Evolutionary conservation across 176 grass and related monocot species (phyloP).

Genomic region (Carex parvula): DNA sequence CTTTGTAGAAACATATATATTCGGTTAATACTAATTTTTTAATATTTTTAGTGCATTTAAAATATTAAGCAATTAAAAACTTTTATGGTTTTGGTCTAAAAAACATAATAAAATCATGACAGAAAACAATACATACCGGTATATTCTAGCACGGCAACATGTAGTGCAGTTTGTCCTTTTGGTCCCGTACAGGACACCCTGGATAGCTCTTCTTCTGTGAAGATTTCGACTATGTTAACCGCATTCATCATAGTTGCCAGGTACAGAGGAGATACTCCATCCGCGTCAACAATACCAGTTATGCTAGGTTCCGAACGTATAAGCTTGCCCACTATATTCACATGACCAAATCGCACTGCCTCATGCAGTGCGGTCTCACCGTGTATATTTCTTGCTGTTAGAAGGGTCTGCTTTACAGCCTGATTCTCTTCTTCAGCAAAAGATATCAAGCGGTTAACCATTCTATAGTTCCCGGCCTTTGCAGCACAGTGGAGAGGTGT

Average conservation of each 20-base stretch:
- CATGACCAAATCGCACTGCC: background rate
- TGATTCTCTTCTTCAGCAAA: background rate
- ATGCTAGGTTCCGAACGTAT: background rate
- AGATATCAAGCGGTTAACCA: background rate
- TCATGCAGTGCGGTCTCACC: slow-evolving; percentile 29
- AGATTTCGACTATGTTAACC: background rate
- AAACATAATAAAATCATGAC: no score
- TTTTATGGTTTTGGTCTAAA: no score
- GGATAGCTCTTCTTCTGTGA: background rate
- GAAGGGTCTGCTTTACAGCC: background rate
- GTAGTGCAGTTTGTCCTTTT: background rate
- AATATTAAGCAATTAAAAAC: no score
- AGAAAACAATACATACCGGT: background rate
- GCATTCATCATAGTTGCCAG: background rate
- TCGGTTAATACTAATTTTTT: no score
- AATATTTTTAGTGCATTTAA: no score
- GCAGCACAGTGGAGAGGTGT: slow-evolving; percentile 34
- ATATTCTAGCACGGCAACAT: slow-evolving; percentile 23
- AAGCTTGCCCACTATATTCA: background rate
- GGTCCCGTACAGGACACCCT: background rate
- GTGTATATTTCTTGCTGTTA: background rate
- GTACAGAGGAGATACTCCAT: slow-evolving; percentile 18
- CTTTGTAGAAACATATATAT: no score
- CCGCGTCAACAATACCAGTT: background rate
- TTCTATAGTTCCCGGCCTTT: background rate